Evolutionary conservation across 257 asterid genomes (phyloP), one percentile per base, ranked within the genome.

Genomic region (Solanum gandarillasii): DNA sequence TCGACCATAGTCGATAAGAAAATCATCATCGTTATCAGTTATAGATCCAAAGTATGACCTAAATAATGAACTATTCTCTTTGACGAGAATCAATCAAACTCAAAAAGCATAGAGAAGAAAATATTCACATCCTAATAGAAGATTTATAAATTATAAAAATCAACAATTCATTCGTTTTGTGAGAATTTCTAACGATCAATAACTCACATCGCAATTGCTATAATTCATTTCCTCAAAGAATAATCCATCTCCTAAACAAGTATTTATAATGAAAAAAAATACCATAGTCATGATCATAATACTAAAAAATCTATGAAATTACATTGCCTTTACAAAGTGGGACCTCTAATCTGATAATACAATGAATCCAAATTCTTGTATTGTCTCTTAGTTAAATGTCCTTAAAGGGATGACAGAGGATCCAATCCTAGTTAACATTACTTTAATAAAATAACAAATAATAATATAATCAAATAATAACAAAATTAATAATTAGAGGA

Each of bases 331-430:
- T 65, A 43, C 18, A 85, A 85, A 67, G 87, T 85, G 82, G 87
- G 87, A 8, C 79, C 79, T 16, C 23, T 70, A 70, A 29, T 27
- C 87, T 12, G 39, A 67, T 16, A 85, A 39, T 85, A 39, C 34
- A 36, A 39, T 85, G 67, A 67, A 25, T 85, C 82, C 82, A 65
- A 85, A 85, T 85, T 85, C 43, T 74, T 65, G 31, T 27, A 7
- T 20, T 85, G 87, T 74, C 83, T 35, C 83, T 74, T 74, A 74
- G 83, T 74, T 35, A 74, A 74, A 35, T 74, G 83, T 74, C 83
- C 46, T 35, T 74, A 74, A 74, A 74, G 31, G 81, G 39, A 39
- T 67, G 79, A 84, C 87, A 85, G 87, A 85, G 87, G 87, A 85
- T 85, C 87, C 87, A 62, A 85, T 85, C 87, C 87, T 36, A 85